Percentiles rank a stretch among this genome's conserved stretches.
phyloP scores from a whole-genome alignment of 2,329 filamentous ascomycete species.

The Cladosporium sp. region DNA sequence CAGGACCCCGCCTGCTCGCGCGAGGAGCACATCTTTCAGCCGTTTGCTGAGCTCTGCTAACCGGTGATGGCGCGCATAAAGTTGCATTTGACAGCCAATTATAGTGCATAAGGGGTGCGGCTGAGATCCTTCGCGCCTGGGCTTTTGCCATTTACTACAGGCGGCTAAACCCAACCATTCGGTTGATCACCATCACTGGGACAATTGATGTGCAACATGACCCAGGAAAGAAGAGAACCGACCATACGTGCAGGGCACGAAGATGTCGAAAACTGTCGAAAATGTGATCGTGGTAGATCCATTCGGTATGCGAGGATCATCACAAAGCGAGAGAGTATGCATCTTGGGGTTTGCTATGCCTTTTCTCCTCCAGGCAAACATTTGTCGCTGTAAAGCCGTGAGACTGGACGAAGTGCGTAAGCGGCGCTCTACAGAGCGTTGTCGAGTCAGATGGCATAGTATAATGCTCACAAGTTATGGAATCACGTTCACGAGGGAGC shows the following conservation, averaged over 20 bases:
- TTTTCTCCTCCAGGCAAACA: too few relatives aligned
- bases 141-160: not conserved
- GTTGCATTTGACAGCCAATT: not conserved
- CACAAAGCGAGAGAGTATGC: too few relatives aligned
- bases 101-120: not conserved
- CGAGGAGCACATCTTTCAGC: not conserved
- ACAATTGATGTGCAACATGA: not conserved
- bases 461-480: not conserved
- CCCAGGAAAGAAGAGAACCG: not conserved
- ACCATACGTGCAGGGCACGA: not conserved
- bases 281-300: not conserved
- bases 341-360: too few relatives aligned
- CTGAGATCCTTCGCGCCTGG: conserved; percentile 1
- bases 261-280: not conserved
- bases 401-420: too few relatives aligned
- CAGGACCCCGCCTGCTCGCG: not conserved
- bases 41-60: not conserved
- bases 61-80: not conserved
- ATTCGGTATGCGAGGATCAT: too few relatives aligned
- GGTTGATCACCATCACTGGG: not conserved
- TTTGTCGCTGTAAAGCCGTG: too few relatives aligned
- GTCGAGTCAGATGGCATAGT: not conserved
- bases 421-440: not conserved
- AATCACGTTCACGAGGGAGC: not conserved
- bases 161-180: not conserved